phyloP scores from a whole-genome alignment of 768 basidiomycete species.

The Leucogyrophana mollusca region DNA sequence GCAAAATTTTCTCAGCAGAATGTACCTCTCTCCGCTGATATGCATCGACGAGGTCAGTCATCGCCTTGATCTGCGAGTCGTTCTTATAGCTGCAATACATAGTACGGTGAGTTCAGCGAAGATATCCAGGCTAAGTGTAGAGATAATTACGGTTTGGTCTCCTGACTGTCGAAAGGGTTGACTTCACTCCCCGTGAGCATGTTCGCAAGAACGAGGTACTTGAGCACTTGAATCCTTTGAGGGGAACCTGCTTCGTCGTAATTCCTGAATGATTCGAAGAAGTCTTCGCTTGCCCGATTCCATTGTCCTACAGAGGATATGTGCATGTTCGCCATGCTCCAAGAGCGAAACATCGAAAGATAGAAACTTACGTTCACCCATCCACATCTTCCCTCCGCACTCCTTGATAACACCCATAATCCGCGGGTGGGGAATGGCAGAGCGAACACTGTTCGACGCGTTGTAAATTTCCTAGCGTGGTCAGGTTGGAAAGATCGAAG shows the following conservation, averaged over 20 bases:
- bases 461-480: constrained; percentile 93
- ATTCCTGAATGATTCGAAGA: constrained; percentile 98
- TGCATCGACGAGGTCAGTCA: constrained; percentile 96
- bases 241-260: constrained; percentile 98
- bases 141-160: constrained; percentile 89
- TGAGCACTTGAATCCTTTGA: constrained; percentile 95
- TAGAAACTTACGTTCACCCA: constrained; percentile 83
- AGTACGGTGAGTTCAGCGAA: too few relatives aligned
- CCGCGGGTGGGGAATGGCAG: constrained; percentile 95
- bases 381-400: constrained; percentile 99
- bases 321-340: too few relatives aligned
- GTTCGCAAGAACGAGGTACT: constrained; percentile 96
- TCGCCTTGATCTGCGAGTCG: constrained; percentile 94
- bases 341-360: background rate
- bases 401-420: constrained; percentile 99
- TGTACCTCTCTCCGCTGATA: constrained; percentile 97
- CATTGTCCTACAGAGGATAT: constrained; percentile 70
- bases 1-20: constrained; percentile 93
- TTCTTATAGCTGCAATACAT: constrained; percentile 78
- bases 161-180: constrained; percentile 99
- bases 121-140: background rate
- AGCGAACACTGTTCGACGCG: constrained; percentile 87
- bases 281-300: constrained; percentile 95
- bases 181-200: constrained; percentile 99
- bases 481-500: constrained; percentile 2